Percentiles rank a stretch among this genome's conserved stretches.
Evolutionary conservation across 805 yeast species (phyloP).

Genomic region (Maudiozyma barnettii): DNA sequence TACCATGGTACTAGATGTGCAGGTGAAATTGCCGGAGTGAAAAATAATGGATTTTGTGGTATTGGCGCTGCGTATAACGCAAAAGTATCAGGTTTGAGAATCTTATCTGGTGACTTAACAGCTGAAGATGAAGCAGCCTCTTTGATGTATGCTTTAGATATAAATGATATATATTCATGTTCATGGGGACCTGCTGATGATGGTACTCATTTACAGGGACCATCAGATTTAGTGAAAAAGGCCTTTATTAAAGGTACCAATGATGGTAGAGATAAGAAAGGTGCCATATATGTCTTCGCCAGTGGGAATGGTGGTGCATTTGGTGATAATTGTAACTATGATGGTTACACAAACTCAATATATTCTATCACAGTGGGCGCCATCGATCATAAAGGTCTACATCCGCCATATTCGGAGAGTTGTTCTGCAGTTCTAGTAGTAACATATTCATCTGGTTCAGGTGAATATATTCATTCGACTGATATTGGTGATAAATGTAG

Average conservation of each 20-base stretch:
- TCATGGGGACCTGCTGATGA: slow-evolving; percentile 98
- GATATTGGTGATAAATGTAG: slow-evolving; percentile 66
- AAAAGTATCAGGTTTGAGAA: slow-evolving; percentile 82
- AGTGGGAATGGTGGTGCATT: slow-evolving; percentile 83
- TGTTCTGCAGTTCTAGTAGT: slow-evolving; percentile 93
- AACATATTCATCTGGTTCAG: slow-evolving; percentile 86
- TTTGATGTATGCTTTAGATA: slow-evolving; percentile 65
- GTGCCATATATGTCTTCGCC: slow-evolving; percentile 89
- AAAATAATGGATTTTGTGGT: slow-evolving; percentile 78
- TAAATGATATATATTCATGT: slow-evolving; percentile 90
- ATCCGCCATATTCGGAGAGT: slow-evolving; percentile 84
- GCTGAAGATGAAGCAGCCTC: slow-evolving; percentile 89
- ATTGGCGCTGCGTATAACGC: slow-evolving; percentile 90
- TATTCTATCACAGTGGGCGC: slow-evolving; percentile 94
- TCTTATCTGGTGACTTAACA: slow-evolving; percentile 70
- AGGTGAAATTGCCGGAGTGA: slow-evolving; percentile 90
- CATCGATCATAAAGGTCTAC: slow-evolving; percentile 74
- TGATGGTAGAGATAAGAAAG: slow-evolving; percentile 72
- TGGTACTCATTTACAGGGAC: slow-evolving; percentile 79
- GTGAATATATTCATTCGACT: slow-evolving; percentile 82
- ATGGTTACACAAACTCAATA: slow-evolving; percentile 93
- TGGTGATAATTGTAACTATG: slow-evolving; percentile 90
- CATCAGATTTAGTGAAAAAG: slow-evolving; percentile 64
- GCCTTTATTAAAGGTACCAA: slow-evolving; percentile 79
- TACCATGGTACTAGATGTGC: slow-evolving; percentile 97